phyloP scores from a whole-genome alignment of 169 alveolate species.

The Plasmodium yoelii region DNA sequence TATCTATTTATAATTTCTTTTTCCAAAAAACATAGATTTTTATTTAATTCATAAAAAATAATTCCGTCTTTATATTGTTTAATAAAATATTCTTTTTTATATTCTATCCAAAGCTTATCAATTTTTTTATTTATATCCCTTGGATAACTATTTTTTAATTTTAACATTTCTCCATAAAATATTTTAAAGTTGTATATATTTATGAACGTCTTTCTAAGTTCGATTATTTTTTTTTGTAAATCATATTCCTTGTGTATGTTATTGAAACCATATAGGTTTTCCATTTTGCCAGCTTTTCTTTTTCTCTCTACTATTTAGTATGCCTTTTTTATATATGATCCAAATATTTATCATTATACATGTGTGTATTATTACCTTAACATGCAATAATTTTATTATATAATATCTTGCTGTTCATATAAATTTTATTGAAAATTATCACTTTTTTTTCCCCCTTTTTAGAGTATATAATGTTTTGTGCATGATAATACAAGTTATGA shows the following conservation, averaged over 20 bases:
- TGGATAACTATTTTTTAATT: conserved; percentile 22
- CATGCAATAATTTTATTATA: no score
- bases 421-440: no score
- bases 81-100: not conserved
- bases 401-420: no score
- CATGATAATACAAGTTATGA: no score
- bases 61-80: not conserved
- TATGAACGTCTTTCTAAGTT: conserved; percentile 34
- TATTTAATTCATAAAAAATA: conserved; percentile 19
- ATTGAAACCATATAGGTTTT: not conserved
- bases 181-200: conserved; percentile 24
- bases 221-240: conserved; percentile 29
- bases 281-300: not conserved
- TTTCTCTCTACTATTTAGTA: not conserved
- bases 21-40: conserved; percentile 28
- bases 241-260: conserved; percentile 14
- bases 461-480: no score
- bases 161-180: conserved; percentile 10
- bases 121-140: not conserved
- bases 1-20: conserved; percentile 54
- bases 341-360: no score
- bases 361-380: no score
- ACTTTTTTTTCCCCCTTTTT: no score
- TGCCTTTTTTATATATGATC: not conserved
- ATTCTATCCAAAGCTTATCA: not conserved